These are phyloP conservation scores for Zalaria obscura DNA, from an alignment of 2,329 filamentous ascomycete species.

Conservation along the genomic window DNA sequence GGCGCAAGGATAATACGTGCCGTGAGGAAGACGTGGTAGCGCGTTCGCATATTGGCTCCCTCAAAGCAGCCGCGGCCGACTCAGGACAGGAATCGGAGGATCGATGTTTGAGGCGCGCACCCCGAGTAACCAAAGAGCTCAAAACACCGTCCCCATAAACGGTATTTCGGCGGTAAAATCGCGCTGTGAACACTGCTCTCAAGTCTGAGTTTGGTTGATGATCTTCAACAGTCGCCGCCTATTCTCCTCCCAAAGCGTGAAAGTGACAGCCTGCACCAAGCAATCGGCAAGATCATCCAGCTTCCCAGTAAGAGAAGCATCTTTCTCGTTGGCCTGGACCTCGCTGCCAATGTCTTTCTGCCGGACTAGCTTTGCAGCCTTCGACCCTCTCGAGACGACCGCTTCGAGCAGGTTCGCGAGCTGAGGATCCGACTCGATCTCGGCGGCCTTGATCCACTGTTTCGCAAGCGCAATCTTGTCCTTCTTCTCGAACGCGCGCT, in stretches of 20 bases:
- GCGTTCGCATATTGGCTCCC: too few relatives aligned
- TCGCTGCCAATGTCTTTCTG: neutral
- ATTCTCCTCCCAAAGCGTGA: constrained; percentile 62
- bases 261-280: constrained; percentile 62
- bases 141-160: too few relatives aligned
- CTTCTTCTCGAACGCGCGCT: constrained; percentile 33
- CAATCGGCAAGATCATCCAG: constrained; percentile 73
- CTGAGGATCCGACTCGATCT: neutral
- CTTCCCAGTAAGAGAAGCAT: constrained; percentile 32
- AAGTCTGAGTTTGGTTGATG: too few relatives aligned
- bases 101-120: too few relatives aligned
- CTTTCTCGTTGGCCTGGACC: constrained; percentile 1
- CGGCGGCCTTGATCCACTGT: constrained; percentile 31
- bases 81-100: too few relatives aligned
- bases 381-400: neutral
- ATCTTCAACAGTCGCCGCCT: constrained; percentile 4
- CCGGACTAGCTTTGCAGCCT: neutral
- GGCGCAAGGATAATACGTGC: too few relatives aligned
- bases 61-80: too few relatives aligned
- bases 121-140: too few relatives aligned
- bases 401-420: neutral
- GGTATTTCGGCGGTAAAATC: too few relatives aligned
- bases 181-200: too few relatives aligned
- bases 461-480: constrained; percentile 50
- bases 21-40: too few relatives aligned